Conservation (phyloP, 2,329 filamentous ascomycete genomes). For the Fusarium sp. region DNA sequence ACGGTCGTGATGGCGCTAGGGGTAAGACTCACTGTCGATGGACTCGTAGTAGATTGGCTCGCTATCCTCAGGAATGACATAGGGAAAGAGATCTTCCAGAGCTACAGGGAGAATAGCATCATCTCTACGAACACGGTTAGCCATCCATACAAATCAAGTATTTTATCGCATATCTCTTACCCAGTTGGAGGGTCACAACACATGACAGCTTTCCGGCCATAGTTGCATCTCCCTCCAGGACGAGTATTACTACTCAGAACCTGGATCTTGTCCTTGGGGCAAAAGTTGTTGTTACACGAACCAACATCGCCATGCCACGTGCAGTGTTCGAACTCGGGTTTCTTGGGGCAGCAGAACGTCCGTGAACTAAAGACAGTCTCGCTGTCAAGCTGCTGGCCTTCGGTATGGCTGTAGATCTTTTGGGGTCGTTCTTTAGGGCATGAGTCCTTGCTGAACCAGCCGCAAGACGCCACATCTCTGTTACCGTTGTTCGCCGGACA, state of each 20-base stretch:
- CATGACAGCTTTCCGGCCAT: background rate
- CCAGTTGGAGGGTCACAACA: slow-evolving; percentile 1
- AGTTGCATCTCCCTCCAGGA: background rate
- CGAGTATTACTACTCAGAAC: background rate
- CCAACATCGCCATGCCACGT: slow-evolving; percentile 3
- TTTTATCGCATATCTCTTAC: background rate
- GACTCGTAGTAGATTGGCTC: slow-evolving; percentile 3
- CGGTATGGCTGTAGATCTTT: background rate
- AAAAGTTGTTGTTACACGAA: slow-evolving; percentile 1
- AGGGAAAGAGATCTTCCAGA: slow-evolving; percentile 3
- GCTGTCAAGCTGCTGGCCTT: background rate
- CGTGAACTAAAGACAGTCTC: background rate
- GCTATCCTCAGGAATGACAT: background rate
- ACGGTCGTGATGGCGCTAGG: background rate
- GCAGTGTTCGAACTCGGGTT: slow-evolving; percentile 1
- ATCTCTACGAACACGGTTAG: background rate
- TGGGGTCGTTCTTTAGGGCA: slow-evolving; percentile 1
- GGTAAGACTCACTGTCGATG: slow-evolving; percentile 2
- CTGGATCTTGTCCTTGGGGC: slow-evolving; percentile 5
- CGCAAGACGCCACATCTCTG: background rate
- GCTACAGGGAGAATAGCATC: slow-evolving; percentile 2
- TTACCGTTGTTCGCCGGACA: background rate
- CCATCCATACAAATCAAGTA: background rate
- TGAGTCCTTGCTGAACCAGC: background rate
- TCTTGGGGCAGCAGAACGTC: slow-evolving; percentile 1